Conservation (phyloP, 208 protist genomes). For the Leishmania martiniquensis region DNA sequence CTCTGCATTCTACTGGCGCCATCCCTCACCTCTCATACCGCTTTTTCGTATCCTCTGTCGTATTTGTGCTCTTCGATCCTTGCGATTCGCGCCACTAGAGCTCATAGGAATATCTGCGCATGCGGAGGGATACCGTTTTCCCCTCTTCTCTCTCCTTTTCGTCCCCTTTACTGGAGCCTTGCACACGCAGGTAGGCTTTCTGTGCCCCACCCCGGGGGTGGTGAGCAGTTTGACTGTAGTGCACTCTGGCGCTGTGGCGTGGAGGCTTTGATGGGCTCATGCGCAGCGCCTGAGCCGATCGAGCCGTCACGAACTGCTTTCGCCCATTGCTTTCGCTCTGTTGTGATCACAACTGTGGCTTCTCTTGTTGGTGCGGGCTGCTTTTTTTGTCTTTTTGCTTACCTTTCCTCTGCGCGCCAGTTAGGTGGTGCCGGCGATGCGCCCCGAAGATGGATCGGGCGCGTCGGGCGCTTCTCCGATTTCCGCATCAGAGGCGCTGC, state of each 20-base stretch:
- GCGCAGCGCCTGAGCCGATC: not conserved
- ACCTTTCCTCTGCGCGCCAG: slow-evolving; percentile 5
- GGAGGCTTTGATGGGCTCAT: not conserved
- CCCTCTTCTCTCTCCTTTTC: not conserved
- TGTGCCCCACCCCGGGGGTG: not conserved
- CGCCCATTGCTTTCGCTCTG: not conserved
- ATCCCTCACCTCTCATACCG: not conserved
- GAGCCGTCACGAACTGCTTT: slow-evolving; percentile 9
- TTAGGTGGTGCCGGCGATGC: not conserved
- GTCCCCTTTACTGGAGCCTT: not conserved
- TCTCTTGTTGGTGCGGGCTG: not conserved
- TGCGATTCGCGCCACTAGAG: not conserved
- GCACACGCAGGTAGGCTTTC: not conserved
- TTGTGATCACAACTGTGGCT: not conserved
- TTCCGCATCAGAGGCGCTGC: slow-evolving; percentile 23
- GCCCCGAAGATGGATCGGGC: not conserved
- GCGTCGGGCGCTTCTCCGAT: slow-evolving; percentile 4
- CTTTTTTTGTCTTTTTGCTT: slow-evolving; percentile 15
- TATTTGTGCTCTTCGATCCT: not conserved
- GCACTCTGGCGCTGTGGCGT: not conserved
- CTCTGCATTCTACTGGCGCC: not conserved
- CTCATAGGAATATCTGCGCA: slow-evolving; percentile 5
- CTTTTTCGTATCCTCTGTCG: not conserved
- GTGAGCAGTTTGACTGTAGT: slow-evolving; percentile 1
- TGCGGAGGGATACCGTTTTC: not conserved